Base-by-base conservation (phyloP, 2,329 filamentous ascomycete species). In the Hypoxylon sp. region DNA sequence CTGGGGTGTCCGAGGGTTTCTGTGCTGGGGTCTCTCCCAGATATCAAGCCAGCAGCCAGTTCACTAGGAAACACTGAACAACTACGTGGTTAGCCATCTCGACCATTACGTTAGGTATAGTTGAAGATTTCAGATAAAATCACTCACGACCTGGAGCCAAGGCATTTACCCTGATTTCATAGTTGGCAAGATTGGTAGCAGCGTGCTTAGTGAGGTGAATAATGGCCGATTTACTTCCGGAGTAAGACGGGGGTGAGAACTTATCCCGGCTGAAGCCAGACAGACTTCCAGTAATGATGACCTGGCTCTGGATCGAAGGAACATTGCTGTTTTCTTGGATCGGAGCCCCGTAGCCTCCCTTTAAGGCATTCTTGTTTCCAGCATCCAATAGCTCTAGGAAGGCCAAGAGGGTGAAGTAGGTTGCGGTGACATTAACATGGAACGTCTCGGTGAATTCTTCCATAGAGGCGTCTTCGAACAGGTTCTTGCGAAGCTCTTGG, bases 401-500 rank as follows among this genome's bases (percentile, higher is more conserved):
- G 7, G 63, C 66, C 2, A 65, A 48, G 55, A 67, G 59, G 11
- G 66, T 67, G 49, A 67, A 68, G 53, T 63, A 66, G 0, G 65
- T 63, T 3, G 62, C 66, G 2, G 63, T 67, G 1, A 67, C 62
- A 29, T 68, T 68, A 52, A 74, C 65, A 40, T 70, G 55, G 17
- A 73, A 82, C 0, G 80, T 78, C 9, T 78, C 65, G 7, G 81
- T 82, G 80, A 87, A 89, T 17, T 80, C 78, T n/a, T 85, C 80
- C 63, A 85, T 77, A 50, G 79, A 71, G 23, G 80, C 76, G 8
- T 67, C 59, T 79, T 76, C 63, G 38, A 74, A 80, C 77, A 90
- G 1, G 79, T 51, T 52, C 34, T 63, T 32, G 12, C 68, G 65
- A 5, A 73, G 51, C 23, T 73, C 70, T 4, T 62, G 27, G 3